Conservation (phyloP, 345 rosid genomes). For the Gossypium thurberi region DNA sequence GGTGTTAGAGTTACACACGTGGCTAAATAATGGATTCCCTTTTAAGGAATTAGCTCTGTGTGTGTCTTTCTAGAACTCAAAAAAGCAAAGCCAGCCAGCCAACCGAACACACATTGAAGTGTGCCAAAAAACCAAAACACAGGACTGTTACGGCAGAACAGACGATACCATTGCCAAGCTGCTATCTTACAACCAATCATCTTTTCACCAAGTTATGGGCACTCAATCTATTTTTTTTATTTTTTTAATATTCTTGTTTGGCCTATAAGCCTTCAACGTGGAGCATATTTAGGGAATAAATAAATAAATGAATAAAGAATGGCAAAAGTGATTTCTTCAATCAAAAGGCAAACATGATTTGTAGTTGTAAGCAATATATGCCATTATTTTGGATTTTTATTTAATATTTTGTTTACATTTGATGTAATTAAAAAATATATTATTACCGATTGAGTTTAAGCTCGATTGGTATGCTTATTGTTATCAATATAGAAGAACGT, state of each 20-base stretch:
- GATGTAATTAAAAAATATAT: no score
- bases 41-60: neutral
- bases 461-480: fast-evolving
- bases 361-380: no score
- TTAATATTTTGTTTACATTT: no score
- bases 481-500: no score
- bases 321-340: no score
- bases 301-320: neutral
- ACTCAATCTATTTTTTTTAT: no score
- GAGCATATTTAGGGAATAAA: neutral
- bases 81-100: neutral
- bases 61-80: conserved; percentile 10
- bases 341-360: no score
- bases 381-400: no score
- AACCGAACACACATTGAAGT: conserved; percentile 15
- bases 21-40: conserved; percentile 1
- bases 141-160: neutral
- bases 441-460: no score
- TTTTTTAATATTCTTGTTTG: neutral
- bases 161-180: no score
- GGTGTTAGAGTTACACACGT: neutral
- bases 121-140: neutral
- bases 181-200: neutral
- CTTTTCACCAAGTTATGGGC: no score
- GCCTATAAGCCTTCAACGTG: neutral